Percentiles rank a stretch among this genome's conserved stretches.
Conservation (phyloP, 1,284 basidiomycete species). For the Ceratobasidium sp. region DNA sequence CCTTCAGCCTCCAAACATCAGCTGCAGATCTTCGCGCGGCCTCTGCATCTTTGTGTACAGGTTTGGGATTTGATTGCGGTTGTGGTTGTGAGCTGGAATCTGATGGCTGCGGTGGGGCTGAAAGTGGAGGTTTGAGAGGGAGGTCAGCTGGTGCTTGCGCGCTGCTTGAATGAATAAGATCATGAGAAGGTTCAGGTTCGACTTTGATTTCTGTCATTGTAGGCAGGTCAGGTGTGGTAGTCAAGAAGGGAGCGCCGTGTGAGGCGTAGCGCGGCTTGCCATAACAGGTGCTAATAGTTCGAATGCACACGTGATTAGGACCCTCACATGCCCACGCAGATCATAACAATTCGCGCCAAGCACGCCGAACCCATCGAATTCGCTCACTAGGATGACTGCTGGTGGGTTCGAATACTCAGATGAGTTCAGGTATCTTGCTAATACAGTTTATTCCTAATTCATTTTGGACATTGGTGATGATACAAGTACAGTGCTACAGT, state of each 20-base stretch:
- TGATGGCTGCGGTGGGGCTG: conserved; percentile 21
- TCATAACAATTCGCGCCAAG: not conserved
- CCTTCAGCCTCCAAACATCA: conserved; percentile 84
- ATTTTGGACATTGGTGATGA: not conserved
- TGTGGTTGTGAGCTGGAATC: conserved; percentile 3
- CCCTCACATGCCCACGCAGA: not conserved
- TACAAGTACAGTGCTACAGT: conserved; percentile 22
- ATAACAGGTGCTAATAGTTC: not conserved
- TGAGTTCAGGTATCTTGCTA: not conserved
- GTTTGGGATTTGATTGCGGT: not conserved
- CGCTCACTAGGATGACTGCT: not conserved
- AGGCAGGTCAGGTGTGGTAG: conserved; percentile 10
- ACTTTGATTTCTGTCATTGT: conserved; percentile 19
- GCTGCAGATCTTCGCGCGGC: conserved; percentile 53
- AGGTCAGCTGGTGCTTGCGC: not conserved
- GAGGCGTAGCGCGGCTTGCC: conserved; percentile 1
- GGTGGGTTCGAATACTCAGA: not conserved
- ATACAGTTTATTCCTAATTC: not conserved
- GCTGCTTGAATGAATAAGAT: not conserved
- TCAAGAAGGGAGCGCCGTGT: conserved; percentile 2
- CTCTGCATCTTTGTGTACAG: not conserved
- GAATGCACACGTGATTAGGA: conserved; percentile 11
- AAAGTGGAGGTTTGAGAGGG: not conserved
- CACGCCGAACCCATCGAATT: not conserved
- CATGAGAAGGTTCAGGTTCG: conserved; percentile 12